Conservation (phyloP, 225 moss, liverwort and hornwort species). For the Asterella californica region DNA sequence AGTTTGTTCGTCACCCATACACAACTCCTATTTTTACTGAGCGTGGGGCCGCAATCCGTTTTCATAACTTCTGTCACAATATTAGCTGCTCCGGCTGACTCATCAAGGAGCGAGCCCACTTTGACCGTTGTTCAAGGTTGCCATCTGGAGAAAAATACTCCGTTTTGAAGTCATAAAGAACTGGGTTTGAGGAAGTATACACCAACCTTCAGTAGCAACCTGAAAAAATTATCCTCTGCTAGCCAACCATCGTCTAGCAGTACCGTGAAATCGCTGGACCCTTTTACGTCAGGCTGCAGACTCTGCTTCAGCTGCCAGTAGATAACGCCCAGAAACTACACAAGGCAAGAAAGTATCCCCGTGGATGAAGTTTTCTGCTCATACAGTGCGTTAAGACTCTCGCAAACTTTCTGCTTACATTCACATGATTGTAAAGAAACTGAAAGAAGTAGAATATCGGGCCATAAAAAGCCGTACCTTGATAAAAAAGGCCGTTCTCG, state of each 20-base stretch:
- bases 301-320: constrained; percentile 87
- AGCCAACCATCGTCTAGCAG: constrained; percentile 72
- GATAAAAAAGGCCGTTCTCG: constrained; percentile 65
- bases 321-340: constrained; percentile 74
- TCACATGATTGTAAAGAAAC: not conserved
- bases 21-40: not conserved
- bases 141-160: not conserved
- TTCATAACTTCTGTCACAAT: not conserved
- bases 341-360: not conserved
- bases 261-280: constrained; percentile 35
- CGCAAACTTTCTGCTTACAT: not conserved
- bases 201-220: constrained; percentile 71
- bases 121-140: not conserved
- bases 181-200: not conserved
- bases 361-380: not conserved
- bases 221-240: constrained; percentile 75
- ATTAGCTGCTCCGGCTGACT: not conserved
- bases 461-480: constrained; percentile 48
- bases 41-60: not conserved
- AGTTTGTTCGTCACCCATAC: too few relatives aligned
- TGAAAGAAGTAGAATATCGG: not conserved
- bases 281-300: constrained; percentile 40
- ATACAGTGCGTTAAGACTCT: not conserved
- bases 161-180: not conserved
- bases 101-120: not conserved